Evolutionary conservation across 83 land plant genomes (phyloP), one percentile per base, ranked within the genome.

Genomic region (Diphasiastrum complanatum): DNA sequence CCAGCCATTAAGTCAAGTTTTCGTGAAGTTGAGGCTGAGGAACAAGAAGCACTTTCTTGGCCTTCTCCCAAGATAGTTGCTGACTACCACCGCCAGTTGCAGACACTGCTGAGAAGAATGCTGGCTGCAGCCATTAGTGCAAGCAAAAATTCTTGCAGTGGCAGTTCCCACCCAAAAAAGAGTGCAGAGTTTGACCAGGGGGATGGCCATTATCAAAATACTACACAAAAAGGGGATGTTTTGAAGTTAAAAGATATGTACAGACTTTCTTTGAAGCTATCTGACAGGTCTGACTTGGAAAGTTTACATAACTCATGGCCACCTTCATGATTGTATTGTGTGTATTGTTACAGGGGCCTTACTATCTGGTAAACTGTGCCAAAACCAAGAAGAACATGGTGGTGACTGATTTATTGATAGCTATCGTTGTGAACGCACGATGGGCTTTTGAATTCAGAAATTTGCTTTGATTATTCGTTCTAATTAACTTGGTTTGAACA

Each of bases 161-260:
- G 52, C 27, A 47, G 5, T 6, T 3, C 65, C 22, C 75, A 60
- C 58, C 32, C 64, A 61, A 46, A 43, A 45, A n/a, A n/a, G 10
- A 35, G 23, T 47, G 11, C 20, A 61, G 32, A 10, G 14, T 45
- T 47, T 62, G 33, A 5, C 25, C 27, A 46, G 27, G 31, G 18
- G 26, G 11, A 18, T 5, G 28, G 6, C 27, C 38, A 63, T 26
- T 45, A n/a, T 33, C 45, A 43, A 37, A 34, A 45, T 27, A 55
- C 27, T 45, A 19, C 53, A 10, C 53, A 28, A 11, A 75, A 47
- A 29, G 69, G 33, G 34, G 89, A 86, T 57, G 64, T 70, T 41
- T 60, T 19, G 46, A 89, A 82, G 62, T 74, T 95, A 22, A 81
- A 65, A 37, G 81, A 78, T 69, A 79, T 95, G 65, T 95, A 95